Base-by-base conservation (phyloP, 345 rosid genomes). In the Rhodomyrtus tomentosa region DNA sequence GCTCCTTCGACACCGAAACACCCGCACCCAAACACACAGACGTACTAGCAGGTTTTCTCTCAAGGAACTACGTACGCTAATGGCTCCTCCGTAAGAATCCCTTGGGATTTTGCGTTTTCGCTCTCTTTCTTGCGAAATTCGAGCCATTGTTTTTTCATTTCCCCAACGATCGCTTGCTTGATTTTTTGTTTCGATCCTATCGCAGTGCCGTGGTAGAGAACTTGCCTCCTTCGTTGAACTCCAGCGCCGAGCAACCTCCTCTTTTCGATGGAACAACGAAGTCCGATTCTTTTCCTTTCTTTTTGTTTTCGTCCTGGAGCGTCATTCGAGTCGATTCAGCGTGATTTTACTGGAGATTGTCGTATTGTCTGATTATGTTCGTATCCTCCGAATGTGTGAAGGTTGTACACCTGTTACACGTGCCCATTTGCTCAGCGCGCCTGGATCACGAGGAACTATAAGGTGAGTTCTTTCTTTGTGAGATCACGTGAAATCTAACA, bases 341-440 rank as follows among this genome's bases (percentile, higher is more conserved):
- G 32, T 45, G 79, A 83, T 45, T 5, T n/a, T 3, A 21, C 51
- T 36, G 7, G 11, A 7, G 29, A 55, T 18, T 22, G 51, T 29
- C 29, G 9, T 24, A 5, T 20, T 11, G 25, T 10, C 58, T 48
- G 53, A 52, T 62, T 80, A 12, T 27, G 32, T 59, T 22, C 25
- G 22, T 59, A 81, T 16, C 68, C 72, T 20, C 79, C 45, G 79
- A 68, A 36, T 36, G 73, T 51, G 12, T 82, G 53, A 87, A 96
- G 99, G 91, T 68, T 95, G 92, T 96, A 96, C 88, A 91, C 92
- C 27, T 62, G 82, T 76, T 91, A 92, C 83, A 3, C 83, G 13
- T 95, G 99, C 87, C 99, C 99, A 40, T 96, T 14, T 87, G 95
- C 97, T 7, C 98, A 94, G 87, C 95, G 99, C 51, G 98, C 89